Base-by-base conservation (phyloP, 768 basidiomycete species). In the Pleurotus salmoneostramineus region DNA sequence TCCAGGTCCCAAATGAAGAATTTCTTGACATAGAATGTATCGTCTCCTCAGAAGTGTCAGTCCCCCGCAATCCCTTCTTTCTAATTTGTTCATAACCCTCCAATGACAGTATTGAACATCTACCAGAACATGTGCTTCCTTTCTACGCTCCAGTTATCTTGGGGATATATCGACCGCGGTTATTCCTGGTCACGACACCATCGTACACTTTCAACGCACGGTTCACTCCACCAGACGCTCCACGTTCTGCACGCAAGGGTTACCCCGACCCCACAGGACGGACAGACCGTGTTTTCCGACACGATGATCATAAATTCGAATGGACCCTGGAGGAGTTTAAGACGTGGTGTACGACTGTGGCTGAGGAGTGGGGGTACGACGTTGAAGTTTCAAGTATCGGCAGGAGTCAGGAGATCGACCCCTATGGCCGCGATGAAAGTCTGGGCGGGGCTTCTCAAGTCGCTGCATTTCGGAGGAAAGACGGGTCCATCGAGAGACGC, bases 241-340 rank as follows among this genome's bases (percentile, higher is more conserved):
- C 72, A 4, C 67, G 75, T 37, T 71, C 75, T 4, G 74, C 76
- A 5, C 78, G 80, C 11, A 65, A 70, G 21, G 92, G 89, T 0
- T 84, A 69, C 66, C 76, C 69, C 0, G 93, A 95, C 69, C 92
- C 94, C 2, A 94, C 92, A 0, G 74, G 78, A 11, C 82, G 89
- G 14, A 94, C 91, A 0, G 66, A 79, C 48, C 82, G 93, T 1
- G 69, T 89, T 32, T 95, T 94, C 73, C 78, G 93, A 17, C 91
- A 95, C 66, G 58, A 71, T 21, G 93, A 95, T 62, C 93, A 96
- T 70, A 89, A 93, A 63, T 93, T 95, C 61, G 93, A 96, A 68
- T 95, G 90, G 89, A 94, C 91, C 0, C 66, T 71, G 0, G 82
- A 83, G 2, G 93, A 95, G 64, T 96, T 93, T 66, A 64, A 66